Percentiles rank a stretch among this genome's conserved stretches.
These are phyloP conservation scores for Wallacemonas collosoma DNA, from an alignment of 208 protist species.

Conservation along the genomic window DNA sequence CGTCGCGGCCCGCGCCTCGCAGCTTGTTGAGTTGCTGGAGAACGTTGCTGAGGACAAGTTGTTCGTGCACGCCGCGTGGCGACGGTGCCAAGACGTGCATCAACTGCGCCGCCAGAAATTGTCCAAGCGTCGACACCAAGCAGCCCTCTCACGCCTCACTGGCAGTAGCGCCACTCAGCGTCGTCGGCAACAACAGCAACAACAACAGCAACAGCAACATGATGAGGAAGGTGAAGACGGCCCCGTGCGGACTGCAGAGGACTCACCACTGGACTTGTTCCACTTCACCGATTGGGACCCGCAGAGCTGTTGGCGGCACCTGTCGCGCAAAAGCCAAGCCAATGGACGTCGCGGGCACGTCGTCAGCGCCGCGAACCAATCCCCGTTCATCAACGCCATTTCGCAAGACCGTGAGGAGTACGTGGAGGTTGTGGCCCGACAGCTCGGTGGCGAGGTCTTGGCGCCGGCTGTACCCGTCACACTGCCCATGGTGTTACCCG, in stretches of 20 bases:
- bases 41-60: constrained; percentile 48
- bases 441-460: constrained; percentile 8
- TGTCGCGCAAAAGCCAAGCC: neutral
- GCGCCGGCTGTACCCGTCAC: constrained; percentile 8
- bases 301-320: constrained; percentile 2
- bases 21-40: constrained; percentile 14
- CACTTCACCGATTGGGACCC: constrained; percentile 13
- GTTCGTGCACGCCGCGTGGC: constrained; percentile 50
- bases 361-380: neutral
- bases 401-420: constrained; percentile 13
- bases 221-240: neutral
- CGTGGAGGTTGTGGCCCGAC: constrained; percentile 1
- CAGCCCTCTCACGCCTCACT: constrained; percentile 21
- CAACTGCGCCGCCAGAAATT: constrained; percentile 30
- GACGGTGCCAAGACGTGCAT: constrained; percentile 44
- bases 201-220: constrained; percentile 1
- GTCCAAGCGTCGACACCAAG: constrained; percentile 11
- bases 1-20: neutral
- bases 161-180: constrained; percentile 21
- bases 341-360: neutral
- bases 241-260: neutral
- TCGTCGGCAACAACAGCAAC: constrained; percentile 8
- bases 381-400: constrained; percentile 15
- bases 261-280: constrained; percentile 12
- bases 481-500: constrained; percentile 25